These are phyloP conservation scores for Paramyrothecium roridum DNA, from an alignment of 2,329 filamentous ascomycete genomes.

Conservation along the genomic window DNA sequence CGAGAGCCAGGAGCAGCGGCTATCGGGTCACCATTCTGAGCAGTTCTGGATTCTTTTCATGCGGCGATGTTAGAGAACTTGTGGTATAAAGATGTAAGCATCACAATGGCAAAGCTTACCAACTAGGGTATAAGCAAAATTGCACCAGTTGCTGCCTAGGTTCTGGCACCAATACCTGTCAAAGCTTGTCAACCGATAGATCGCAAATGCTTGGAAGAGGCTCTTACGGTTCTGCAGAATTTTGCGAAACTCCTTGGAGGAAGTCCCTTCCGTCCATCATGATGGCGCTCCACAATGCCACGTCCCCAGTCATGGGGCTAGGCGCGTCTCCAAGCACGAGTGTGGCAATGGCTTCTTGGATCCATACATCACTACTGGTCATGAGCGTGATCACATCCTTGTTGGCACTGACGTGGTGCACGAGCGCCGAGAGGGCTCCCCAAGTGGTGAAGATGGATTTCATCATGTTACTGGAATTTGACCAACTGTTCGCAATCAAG, in stretches of 20 bases:
- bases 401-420: neutral
- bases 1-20: neutral
- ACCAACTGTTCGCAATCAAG: neutral
- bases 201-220: no score
- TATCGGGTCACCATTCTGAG: neutral
- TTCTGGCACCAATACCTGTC: neutral
- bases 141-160: neutral
- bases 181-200: neutral
- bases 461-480: neutral
- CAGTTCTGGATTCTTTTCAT: neutral
- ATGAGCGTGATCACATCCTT: neutral
- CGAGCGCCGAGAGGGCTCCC: neutral
- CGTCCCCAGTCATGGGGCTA: neutral
- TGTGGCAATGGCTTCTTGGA: neutral
- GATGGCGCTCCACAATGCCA: neutral
- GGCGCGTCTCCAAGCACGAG: neutral
- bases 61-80: neutral
- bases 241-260: neutral
- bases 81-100: neutral
- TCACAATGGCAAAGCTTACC: no score
- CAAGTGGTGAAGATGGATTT: neutral
- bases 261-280: neutral
- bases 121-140: neutral
- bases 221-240: neutral
- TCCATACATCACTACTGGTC: neutral